Base-by-base conservation (phyloP, 2,329 filamentous ascomycete genomes). In the Sclerotinia glacialis region DNA sequence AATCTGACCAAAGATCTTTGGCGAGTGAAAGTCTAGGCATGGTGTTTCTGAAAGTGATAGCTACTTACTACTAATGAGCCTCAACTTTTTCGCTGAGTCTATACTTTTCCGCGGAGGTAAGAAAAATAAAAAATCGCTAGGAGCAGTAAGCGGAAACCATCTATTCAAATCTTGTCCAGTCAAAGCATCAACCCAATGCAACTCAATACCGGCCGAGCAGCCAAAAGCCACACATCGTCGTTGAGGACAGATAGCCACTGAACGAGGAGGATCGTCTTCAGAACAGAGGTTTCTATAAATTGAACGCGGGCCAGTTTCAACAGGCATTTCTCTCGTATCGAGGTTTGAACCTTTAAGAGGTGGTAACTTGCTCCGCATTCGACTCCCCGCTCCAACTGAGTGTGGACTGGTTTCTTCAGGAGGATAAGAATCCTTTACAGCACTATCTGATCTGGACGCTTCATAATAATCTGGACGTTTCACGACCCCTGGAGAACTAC, bases 191-290 rank as follows among this genome's bases (percentile, higher is more conserved):
- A 81, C 77, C 74, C 85, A 90, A 73, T 88, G 86, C 49, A 89
- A 77, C 72, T 89, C 87, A 63, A 89, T 84, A 1, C 86, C 85
- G 9, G 82, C 80, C 16, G 82, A 81, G 69, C 85, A 88, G 18
- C 87, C 87, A 77, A 89, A 90, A 11, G 86, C 87, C 44, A 89
- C 84, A 70, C 86, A 89, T 61, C 82, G 81, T 55, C 85, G 81
- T 67, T 87, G 84, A n/a, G 87, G 87, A 70, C 85, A 89, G 44
- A 90, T 83, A 0, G 87, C 84, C 12, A 89, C 82, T 49, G 85
- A 88, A n/a, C 84, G 82, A 16, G 88, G 87, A 21, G 84, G 84
- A 69, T 89, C 86, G 64, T 89, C 83, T 47, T 82, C 77, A 2
- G 83, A 85, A 72, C 87, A 88, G 50, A 90, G 81, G 83, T 72